These are phyloP conservation scores for Leersia perrieri DNA, from an alignment of 176 grass and related monocot species.

Conservation along the genomic window DNA sequence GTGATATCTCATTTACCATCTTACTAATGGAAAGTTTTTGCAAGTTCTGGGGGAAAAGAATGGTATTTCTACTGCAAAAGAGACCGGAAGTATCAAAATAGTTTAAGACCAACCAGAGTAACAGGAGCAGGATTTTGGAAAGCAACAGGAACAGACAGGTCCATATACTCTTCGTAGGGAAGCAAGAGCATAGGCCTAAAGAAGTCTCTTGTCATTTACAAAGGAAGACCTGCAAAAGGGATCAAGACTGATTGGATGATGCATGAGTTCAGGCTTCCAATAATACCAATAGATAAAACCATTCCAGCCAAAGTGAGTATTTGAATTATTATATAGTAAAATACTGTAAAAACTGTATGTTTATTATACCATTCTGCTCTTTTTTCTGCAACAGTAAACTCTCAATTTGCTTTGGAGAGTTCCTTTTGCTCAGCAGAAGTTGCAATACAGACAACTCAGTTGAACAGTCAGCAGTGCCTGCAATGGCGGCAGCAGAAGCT, in stretches of 20 bases:
- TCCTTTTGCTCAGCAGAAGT: constrained; percentile 48
- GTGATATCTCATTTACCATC: neutral
- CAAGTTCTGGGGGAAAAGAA: constrained; percentile 76
- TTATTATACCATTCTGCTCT: neutral
- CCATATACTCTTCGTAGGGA: constrained; percentile 83
- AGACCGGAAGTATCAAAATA: constrained; percentile 85
- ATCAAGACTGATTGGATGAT: constrained; percentile 95
- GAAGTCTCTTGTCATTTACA: constrained; percentile 94
- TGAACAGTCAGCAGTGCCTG: constrained; percentile 32
- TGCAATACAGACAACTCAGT: constrained; percentile 36
- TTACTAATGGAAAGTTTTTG: constrained; percentile 52
- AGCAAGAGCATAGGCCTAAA: constrained; percentile 85
- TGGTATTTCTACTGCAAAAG: constrained; percentile 98
- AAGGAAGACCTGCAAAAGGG: constrained; percentile 79
- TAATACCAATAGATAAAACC: constrained; percentile 65
- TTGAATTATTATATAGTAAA: constrained; percentile 4
- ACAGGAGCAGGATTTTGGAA: constrained; percentile 92
- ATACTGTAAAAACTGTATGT: constrained; percentile 14
- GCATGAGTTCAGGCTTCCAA: constrained; percentile 85
- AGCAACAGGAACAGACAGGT: constrained; percentile 91
- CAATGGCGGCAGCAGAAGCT: constrained; percentile 29
- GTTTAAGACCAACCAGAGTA: constrained; percentile 80
- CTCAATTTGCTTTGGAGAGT: constrained; percentile 52
- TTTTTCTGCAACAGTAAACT: constrained; percentile 34
- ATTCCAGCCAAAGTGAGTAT: constrained; percentile 64